Percentiles rank a stretch among this genome's conserved stretches.
Evolutionary conservation across 2,329 filamentous ascomycete species (phyloP).

Genomic region (Colletotrichum spaethianum): DNA sequence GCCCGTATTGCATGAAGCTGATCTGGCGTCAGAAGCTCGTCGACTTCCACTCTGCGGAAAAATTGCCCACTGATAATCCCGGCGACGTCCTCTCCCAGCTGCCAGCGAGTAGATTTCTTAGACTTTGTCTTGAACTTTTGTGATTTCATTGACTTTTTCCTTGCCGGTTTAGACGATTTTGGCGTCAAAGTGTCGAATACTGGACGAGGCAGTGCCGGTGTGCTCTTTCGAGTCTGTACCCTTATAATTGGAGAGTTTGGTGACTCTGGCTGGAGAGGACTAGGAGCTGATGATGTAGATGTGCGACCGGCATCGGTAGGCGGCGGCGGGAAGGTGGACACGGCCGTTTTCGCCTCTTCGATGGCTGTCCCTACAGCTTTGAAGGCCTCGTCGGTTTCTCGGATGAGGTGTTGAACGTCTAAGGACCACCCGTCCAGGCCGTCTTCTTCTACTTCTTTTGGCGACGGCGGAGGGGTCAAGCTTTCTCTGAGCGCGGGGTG

Average conservation of each 20-base stretch:
- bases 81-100: slow-evolving; percentile 69
- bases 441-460: slow-evolving; percentile 15
- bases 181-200: slow-evolving; percentile 49
- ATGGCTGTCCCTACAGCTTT: slow-evolving; percentile 59
- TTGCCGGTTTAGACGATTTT: slow-evolving; percentile 54
- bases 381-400: slow-evolving; percentile 66
- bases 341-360: slow-evolving; percentile 52
- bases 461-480: slow-evolving; percentile 22
- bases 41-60: slow-evolving; percentile 69
- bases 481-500: slow-evolving; percentile 27
- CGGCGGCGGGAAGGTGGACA: slow-evolving; percentile 39
- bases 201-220: slow-evolving; percentile 45
- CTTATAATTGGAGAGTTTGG: slow-evolving; percentile 38
- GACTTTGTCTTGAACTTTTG: slow-evolving; percentile 42
- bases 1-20: slow-evolving; percentile 46
- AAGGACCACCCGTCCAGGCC: slow-evolving; percentile 48
- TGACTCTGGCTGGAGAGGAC: slow-evolving; percentile 36
- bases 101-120: slow-evolving; percentile 62
- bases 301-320: background rate
- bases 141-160: slow-evolving; percentile 58
- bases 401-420: slow-evolving; percentile 61
- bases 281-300: slow-evolving; percentile 33
- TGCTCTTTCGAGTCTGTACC: slow-evolving; percentile 42
- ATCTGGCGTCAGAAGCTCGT: slow-evolving; percentile 71
- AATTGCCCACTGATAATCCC: slow-evolving; percentile 69